These are phyloP conservation scores for Fusarium sp. DNA, from an alignment of 2,329 filamentous ascomycete species.

Conservation along the genomic window DNA sequence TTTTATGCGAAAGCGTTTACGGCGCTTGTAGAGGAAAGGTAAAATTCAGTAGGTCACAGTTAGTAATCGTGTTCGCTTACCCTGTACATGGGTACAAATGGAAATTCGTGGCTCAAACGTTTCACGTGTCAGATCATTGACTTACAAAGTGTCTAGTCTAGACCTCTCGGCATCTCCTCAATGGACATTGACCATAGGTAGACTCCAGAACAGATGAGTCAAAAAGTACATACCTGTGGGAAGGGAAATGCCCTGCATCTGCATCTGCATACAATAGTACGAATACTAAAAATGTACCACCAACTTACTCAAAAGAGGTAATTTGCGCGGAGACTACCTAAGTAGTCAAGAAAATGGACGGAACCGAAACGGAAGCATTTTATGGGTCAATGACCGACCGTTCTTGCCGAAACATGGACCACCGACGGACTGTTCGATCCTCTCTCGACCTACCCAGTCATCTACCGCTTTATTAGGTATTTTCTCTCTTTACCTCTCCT, in stretches of 20 bases:
- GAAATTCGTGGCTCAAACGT: constrained; percentile 7
- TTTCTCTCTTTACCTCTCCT: background rate
- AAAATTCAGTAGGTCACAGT: background rate
- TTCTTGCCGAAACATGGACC: constrained; percentile 39
- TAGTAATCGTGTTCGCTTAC: background rate
- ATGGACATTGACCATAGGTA: background rate
- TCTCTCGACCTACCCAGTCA: constrained; percentile 7
- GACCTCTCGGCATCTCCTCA: constrained; percentile 12
- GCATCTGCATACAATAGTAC: background rate
- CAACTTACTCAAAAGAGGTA: constrained; percentile 32
- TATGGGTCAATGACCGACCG: constrained; percentile 41
- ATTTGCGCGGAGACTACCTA: constrained; percentile 26
- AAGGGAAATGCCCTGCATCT: constrained; percentile 14
- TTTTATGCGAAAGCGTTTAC: background rate
- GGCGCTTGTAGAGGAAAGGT: background rate
- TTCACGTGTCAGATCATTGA: constrained; percentile 21
- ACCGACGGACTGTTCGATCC: constrained; percentile 31
- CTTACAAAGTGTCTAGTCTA: background rate
- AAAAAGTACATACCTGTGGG: background rate
- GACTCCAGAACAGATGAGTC: background rate
- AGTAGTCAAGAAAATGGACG: constrained; percentile 22
- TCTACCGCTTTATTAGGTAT: constrained; percentile 27
- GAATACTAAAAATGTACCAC: constrained; percentile 16
- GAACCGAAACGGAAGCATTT: constrained; percentile 41
- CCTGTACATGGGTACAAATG: background rate